Conservation (phyloP, 352 stramenopile genomes). For the Globisporangium radiosum region DNA sequence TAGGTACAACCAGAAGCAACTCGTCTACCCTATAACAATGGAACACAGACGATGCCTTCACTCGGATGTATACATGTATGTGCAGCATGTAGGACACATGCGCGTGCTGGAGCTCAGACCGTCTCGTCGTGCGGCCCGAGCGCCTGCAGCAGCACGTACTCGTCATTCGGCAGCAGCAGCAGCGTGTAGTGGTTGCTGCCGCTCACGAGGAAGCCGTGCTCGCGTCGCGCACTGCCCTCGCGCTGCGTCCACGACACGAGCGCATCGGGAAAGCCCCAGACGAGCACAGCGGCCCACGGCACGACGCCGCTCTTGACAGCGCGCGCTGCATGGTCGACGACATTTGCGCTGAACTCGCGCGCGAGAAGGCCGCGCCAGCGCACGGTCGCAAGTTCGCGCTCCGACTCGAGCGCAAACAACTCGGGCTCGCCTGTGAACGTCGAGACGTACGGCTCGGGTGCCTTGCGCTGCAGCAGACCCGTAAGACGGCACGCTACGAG, state of each 20-base stretch:
- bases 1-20: too few species aligned
- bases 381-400: constrained; percentile 39
- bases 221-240: constrained; percentile 24
- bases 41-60: too few species aligned
- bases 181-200: constrained; percentile 77
- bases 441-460: constrained; percentile 74
- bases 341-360: constrained; percentile 36
- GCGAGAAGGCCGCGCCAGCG: constrained; percentile 73
- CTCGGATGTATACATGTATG: too few species aligned
- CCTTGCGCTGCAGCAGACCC: constrained; percentile 39
- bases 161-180: constrained; percentile 54
- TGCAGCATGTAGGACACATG: too few species aligned
- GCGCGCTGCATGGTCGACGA: constrained; percentile 45
- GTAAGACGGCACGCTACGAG: constrained; percentile 57
- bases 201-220: constrained; percentile 73
- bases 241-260: constrained; percentile 64
- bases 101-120: constrained; percentile 16
- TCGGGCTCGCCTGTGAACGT: constrained; percentile 45
- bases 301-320: constrained; percentile 37
- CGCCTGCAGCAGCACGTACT: constrained; percentile 70
- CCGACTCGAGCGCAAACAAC: constrained; percentile 26
- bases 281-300: constrained; percentile 64
- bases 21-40: too few species aligned
- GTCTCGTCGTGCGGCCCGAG: constrained; percentile 63
- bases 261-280: constrained; percentile 75